Evolutionary conservation across 176 grass and related monocot genomes (phyloP).

Genomic region (Saccharum officinarum): DNA sequence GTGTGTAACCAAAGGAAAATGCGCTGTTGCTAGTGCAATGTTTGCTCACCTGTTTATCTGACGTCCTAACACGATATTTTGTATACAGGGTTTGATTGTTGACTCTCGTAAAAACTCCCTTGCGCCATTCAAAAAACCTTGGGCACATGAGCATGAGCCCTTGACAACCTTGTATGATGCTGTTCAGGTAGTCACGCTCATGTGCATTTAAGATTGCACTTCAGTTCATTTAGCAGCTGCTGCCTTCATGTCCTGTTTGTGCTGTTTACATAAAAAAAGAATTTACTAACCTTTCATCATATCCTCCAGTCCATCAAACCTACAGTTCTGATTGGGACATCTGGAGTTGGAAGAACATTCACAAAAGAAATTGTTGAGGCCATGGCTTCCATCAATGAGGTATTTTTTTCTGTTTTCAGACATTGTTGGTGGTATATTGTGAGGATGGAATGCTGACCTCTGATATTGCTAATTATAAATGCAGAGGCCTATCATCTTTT

Average conservation of each 20-base stretch:
- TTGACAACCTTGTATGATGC: slow-evolving; percentile 71
- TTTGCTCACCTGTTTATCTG: slow-evolving; percentile 32
- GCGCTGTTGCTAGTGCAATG: slow-evolving; percentile 8
- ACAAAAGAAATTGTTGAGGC: slow-evolving; percentile 85
- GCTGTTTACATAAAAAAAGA: slow-evolving; percentile 19
- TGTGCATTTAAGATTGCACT: slow-evolving; percentile 13
- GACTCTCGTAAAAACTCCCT: slow-evolving; percentile 67
- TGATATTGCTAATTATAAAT: slow-evolving; percentile 4
- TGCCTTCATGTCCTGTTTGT: slow-evolving; percentile 1
- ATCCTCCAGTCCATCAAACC: slow-evolving; percentile 81
- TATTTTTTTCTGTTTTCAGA: slow-evolving; percentile 9
- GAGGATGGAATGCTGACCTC: slow-evolving; percentile 2
- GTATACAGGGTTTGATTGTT: slow-evolving; percentile 90
- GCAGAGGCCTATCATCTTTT: slow-evolving; percentile 86
- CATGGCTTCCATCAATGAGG: slow-evolving; percentile 94
- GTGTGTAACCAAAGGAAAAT: slow-evolving; percentile 39
- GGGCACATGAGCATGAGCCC: slow-evolving; percentile 92
- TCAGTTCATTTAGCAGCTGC: slow-evolving; percentile 9
- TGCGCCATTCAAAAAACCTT: slow-evolving; percentile 89
- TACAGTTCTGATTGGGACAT: slow-evolving; percentile 95
- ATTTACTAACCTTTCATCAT: slow-evolving; percentile 32
- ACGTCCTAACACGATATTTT: slow-evolving; percentile 26
- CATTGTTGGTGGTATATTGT: slow-evolving; percentile 2
- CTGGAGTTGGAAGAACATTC: slow-evolving; percentile 82
- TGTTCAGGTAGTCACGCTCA: slow-evolving; percentile 63